These are phyloP conservation scores for Lactuca saligna DNA, from an alignment of 129 eudicot genomes.

Conservation along the genomic window DNA sequence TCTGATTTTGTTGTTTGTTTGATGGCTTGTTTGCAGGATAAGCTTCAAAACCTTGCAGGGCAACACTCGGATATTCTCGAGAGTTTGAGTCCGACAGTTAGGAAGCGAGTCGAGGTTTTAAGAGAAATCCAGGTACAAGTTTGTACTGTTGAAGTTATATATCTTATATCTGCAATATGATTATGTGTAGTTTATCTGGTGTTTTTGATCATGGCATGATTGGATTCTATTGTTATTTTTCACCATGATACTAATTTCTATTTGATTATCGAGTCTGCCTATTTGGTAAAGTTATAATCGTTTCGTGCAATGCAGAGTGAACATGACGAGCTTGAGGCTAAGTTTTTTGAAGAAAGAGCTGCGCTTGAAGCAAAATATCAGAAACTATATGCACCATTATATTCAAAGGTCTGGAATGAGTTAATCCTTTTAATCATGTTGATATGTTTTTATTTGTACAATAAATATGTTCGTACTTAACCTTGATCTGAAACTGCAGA, in stretches of 20 bases:
- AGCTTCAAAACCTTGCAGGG: constrained; percentile 75
- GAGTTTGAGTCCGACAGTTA: constrained; percentile 48
- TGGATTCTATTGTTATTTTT: not conserved
- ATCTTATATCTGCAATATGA: not conserved
- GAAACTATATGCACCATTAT: constrained; percentile 69
- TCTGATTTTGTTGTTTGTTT: constrained; percentile 11
- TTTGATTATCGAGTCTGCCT: too few species aligned
- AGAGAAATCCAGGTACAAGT: constrained; percentile 58
- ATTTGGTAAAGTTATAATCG: not conserved
- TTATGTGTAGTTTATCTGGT: not conserved
- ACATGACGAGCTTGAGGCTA: constrained; percentile 79
- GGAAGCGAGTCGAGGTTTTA: constrained; percentile 71
- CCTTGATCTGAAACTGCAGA: constrained; percentile 39
- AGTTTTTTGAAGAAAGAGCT: constrained; percentile 80
- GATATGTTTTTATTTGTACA: not conserved
- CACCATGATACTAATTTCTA: not conserved
- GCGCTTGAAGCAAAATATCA: constrained; percentile 81
- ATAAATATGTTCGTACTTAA: not conserved
- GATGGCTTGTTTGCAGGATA: constrained; percentile 42
- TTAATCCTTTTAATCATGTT: not conserved
- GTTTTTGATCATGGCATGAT: not conserved
- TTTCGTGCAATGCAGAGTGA: constrained; percentile 39
- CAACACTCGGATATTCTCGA: constrained; percentile 57
- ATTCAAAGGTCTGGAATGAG: constrained; percentile 46
- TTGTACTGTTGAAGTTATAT: not conserved